phyloP scores from a whole-genome alignment of 176 grass and related monocot species.

The Triticum urartu region DNA sequence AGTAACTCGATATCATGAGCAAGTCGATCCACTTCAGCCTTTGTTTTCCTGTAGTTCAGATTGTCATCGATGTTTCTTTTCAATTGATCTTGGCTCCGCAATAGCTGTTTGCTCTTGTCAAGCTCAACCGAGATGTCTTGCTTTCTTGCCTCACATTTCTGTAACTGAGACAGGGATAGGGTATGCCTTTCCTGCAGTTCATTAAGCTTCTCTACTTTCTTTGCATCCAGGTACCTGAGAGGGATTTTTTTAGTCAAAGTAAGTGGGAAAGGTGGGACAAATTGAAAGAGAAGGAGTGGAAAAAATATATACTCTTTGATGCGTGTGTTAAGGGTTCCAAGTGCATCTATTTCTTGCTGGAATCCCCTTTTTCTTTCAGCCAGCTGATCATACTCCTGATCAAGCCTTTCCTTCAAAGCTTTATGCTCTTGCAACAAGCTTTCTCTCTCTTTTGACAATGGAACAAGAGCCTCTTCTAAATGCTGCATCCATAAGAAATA shows the following conservation, averaged over 20 bases:
- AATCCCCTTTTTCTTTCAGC: slow-evolving; percentile 75
- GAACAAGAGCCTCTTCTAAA: slow-evolving; percentile 67
- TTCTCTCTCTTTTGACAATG: slow-evolving; percentile 69
- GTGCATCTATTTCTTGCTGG: slow-evolving; percentile 77
- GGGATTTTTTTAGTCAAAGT: slow-evolving; percentile 13
- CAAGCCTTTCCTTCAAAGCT: slow-evolving; percentile 56
- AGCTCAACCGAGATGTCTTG: slow-evolving; percentile 58
- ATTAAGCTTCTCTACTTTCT: slow-evolving; percentile 68
- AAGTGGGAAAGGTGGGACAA: slow-evolving; percentile 2
- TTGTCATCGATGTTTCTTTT: slow-evolving; percentile 99
- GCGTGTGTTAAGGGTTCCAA: slow-evolving; percentile 47
- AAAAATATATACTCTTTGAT: slow-evolving; percentile 65
- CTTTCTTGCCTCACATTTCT: slow-evolving; percentile 51
- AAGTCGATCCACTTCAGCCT: slow-evolving; percentile 75
- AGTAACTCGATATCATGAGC: slow-evolving; percentile 76
- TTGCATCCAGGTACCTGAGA: slow-evolving; percentile 74
- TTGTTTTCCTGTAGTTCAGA: slow-evolving; percentile 88
- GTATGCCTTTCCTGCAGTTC: slow-evolving; percentile 54
- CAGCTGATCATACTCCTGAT: slow-evolving; percentile 62
- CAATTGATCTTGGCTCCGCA: slow-evolving; percentile 74
- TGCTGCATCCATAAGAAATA: slow-evolving; percentile 45
- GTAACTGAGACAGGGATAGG: slow-evolving; percentile 46
- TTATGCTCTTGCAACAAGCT: slow-evolving; percentile 64
- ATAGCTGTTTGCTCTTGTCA: slow-evolving; percentile 71
- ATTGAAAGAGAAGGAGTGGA: not conserved